Evolutionary conservation across 495 filamentous ascomycete genomes (phyloP).

Genomic region (Tuber calosporum): DNA sequence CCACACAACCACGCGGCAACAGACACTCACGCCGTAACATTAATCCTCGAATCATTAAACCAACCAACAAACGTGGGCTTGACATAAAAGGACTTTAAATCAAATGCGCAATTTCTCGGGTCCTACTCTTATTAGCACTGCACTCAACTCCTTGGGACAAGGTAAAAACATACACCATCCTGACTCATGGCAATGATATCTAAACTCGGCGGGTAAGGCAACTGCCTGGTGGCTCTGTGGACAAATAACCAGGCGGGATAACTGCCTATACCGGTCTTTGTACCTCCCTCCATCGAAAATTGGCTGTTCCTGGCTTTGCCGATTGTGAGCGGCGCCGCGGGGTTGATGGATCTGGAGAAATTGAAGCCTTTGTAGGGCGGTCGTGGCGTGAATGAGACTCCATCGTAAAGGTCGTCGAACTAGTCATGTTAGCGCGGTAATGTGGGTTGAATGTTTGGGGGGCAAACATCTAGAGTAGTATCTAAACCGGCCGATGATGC

Average conservation of each 20-base stretch:
- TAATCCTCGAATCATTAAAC: background rate
- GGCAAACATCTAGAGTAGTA: constrained; percentile 2
- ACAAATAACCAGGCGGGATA: background rate
- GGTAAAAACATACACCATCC: background rate
- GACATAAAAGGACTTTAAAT: constrained; percentile 2
- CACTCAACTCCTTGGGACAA: background rate
- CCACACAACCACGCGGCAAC: background rate
- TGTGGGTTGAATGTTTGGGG: background rate
- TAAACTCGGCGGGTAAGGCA: background rate
- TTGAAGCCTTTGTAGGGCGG: background rate
- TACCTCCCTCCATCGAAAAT: background rate
- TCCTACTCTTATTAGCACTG: background rate
- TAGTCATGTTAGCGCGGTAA: background rate
- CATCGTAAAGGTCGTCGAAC: background rate
- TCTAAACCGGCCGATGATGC: constrained; percentile 1
- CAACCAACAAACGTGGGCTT: background rate
- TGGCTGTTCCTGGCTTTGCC: background rate
- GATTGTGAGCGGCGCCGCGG: background rate
- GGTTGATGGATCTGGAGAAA: background rate
- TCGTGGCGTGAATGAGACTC: background rate
- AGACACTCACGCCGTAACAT: constrained; percentile 1
- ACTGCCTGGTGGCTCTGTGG: background rate
- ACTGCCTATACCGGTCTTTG: background rate
- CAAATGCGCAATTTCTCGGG: background rate
- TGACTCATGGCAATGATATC: background rate